Conservation (phyloP, 805 yeast species). For the Scheffersomyces stipitis region DNA sequence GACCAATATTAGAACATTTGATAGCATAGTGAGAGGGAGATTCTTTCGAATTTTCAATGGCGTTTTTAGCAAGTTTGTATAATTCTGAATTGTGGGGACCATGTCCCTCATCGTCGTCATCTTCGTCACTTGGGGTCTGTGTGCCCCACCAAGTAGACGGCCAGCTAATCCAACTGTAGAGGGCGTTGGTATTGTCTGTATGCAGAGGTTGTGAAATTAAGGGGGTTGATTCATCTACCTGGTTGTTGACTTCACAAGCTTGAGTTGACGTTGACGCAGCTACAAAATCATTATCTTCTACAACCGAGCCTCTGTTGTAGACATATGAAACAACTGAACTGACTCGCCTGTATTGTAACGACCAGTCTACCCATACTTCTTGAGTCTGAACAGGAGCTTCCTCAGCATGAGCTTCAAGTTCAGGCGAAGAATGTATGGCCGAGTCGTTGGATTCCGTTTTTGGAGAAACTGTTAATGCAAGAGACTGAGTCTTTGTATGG, state of each 20-base stretch:
- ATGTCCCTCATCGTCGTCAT: slow-evolving; percentile 13
- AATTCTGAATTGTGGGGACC: slow-evolving; percentile 22
- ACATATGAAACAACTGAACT: slow-evolving; percentile 13
- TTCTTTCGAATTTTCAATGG: slow-evolving; percentile 34
- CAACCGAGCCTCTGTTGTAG: slow-evolving; percentile 3
- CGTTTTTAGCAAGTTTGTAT: slow-evolving; percentile 29
- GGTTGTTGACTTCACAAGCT: neutral
- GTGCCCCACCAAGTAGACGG: slow-evolving; percentile 17
- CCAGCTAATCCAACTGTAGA: slow-evolving; percentile 14
- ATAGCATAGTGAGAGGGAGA: slow-evolving; percentile 36
- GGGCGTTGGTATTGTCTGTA: neutral
- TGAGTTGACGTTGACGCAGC: slow-evolving; percentile 2
- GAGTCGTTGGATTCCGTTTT: no score
- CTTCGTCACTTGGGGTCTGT: slow-evolving; percentile 13
- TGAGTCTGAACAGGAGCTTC: neutral
- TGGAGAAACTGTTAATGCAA: no score
- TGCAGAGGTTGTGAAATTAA: neutral
- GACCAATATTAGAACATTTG: slow-evolving; percentile 10
- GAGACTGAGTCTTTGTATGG: no score
- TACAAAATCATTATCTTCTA: slow-evolving; percentile 1
- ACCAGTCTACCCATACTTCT: slow-evolving; percentile 10
- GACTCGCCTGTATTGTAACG: slow-evolving; percentile 10
- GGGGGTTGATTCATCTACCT: neutral
- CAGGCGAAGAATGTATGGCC: neutral
- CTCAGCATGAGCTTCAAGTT: neutral